These are phyloP conservation scores for Leavenworthia alabamica DNA, from an alignment of 345 rosid species.

Conservation along the genomic window DNA sequence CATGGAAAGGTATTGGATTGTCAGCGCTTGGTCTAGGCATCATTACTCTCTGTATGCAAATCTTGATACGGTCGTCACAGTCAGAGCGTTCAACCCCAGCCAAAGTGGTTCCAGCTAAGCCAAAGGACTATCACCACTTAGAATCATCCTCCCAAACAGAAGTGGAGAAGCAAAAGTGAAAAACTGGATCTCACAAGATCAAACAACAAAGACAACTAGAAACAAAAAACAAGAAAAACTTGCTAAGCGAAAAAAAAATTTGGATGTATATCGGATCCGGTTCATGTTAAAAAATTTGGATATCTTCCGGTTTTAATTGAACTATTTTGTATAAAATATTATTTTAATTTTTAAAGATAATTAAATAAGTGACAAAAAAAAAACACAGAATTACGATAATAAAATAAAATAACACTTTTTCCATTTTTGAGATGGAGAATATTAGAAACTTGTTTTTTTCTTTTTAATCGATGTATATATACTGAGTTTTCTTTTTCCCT, in stretches of 20 bases:
- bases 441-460: neutral
- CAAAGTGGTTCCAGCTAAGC: conserved; percentile 56
- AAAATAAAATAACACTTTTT: neutral
- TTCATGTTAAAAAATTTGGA: too few species aligned
- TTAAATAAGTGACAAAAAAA: neutral
- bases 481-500: neutral
- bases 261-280: too few species aligned
- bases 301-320: too few species aligned
- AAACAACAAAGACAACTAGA: conserved; percentile 15
- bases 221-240: neutral
- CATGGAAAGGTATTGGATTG: conserved; percentile 72
- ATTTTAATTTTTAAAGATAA: too few species aligned
- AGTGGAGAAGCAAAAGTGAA: conserved; percentile 37
- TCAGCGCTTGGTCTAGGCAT: conserved; percentile 47
- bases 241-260: neutral
- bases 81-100: conserved; percentile 85
- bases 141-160: conserved; percentile 28
- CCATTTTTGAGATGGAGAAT: neutral
- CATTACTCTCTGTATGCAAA: conserved; percentile 70
- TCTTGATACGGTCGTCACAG: conserved; percentile 70
- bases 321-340: too few species aligned
- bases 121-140: conserved; percentile 29
- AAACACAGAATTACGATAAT: neutral
- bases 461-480: neutral
- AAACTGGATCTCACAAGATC: conserved; percentile 1